Evolutionary conservation across 2,329 filamentous ascomycete species (phyloP).

Genomic region (Cytospora mali): DNA sequence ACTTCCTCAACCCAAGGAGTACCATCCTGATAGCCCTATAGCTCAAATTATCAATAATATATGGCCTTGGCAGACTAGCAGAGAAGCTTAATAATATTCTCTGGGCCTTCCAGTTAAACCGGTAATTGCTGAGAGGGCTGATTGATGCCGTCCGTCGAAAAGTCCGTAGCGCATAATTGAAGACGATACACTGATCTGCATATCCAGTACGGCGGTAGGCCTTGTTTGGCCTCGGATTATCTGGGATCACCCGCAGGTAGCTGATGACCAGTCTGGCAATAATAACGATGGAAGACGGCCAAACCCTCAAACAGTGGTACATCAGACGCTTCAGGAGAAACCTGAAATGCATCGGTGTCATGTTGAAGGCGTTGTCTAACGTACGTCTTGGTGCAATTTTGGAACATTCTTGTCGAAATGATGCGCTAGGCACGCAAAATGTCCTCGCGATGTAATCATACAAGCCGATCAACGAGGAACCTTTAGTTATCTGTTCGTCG

Average conservation of each 20-base stretch:
- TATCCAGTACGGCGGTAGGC: slow-evolving; percentile 31
- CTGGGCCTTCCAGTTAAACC: slow-evolving; percentile 61
- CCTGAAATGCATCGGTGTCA: slow-evolving; percentile 33
- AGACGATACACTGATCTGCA: slow-evolving; percentile 39
- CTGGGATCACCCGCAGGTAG: slow-evolving; percentile 33
- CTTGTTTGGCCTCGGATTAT: slow-evolving; percentile 9
- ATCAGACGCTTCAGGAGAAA: slow-evolving; percentile 34
- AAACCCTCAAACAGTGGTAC: slow-evolving; percentile 35
- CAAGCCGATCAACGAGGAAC: slow-evolving; percentile 37
- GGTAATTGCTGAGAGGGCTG: slow-evolving; percentile 40
- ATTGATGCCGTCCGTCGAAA: slow-evolving; percentile 41
- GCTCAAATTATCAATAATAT: slow-evolving; percentile 53
- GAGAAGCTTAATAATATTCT: slow-evolving; percentile 56
- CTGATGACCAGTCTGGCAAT: slow-evolving; percentile 34
- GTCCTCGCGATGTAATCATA: slow-evolving; percentile 38
- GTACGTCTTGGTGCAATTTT: slow-evolving; percentile 29
- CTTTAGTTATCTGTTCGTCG: slow-evolving; percentile 38
- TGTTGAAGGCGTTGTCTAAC: slow-evolving; percentile 31
- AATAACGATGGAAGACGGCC: slow-evolving; percentile 36
- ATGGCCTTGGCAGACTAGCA: slow-evolving; percentile 47
- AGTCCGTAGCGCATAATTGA: slow-evolving; percentile 44
- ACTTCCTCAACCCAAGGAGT: slow-evolving; percentile 57
- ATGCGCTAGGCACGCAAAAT: slow-evolving; percentile 28
- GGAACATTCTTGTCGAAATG: slow-evolving; percentile 19
- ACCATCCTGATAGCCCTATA: slow-evolving; percentile 59